A percentile compares a stretch with the other conserved stretches of the same genome.
phyloP scores from a whole-genome alignment of 2,329 filamentous ascomycete genomes.

The Arthrobotrys megalospora region DNA sequence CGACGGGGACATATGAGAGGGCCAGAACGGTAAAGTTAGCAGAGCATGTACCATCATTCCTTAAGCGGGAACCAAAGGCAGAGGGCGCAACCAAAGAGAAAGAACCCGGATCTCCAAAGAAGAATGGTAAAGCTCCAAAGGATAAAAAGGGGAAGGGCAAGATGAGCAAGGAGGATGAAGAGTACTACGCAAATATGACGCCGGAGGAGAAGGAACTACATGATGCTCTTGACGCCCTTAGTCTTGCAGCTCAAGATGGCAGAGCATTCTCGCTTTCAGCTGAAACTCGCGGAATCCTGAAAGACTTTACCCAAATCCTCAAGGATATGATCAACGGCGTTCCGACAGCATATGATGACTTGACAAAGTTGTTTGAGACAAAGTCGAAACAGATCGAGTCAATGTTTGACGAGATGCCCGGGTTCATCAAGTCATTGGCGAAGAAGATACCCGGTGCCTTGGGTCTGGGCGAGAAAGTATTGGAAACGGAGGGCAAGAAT shows the following conservation, averaged over 20 bases:
- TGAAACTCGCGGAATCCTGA: slow-evolving; percentile 85
- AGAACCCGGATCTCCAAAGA: slow-evolving; percentile 65
- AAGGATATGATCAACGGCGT: slow-evolving; percentile 93
- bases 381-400: slow-evolving; percentile 71
- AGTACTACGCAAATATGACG: slow-evolving; percentile 51
- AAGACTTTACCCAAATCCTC: slow-evolving; percentile 88
- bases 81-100: slow-evolving; percentile 62
- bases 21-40: slow-evolving; percentile 56
- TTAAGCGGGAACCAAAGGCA: slow-evolving; percentile 64
- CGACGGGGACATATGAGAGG: slow-evolving; percentile 45
- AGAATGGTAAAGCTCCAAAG: slow-evolving; percentile 65
- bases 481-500: slow-evolving; percentile 68
- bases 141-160: slow-evolving; percentile 65
- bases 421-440: slow-evolving; percentile 63
- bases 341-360: slow-evolving; percentile 91
- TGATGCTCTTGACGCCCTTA: slow-evolving; percentile 84
- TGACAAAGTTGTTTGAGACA: slow-evolving; percentile 77
- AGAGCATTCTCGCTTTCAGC: slow-evolving; percentile 86
- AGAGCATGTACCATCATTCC: slow-evolving; percentile 59
- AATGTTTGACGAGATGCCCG: slow-evolving; percentile 63
- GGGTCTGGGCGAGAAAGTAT: slow-evolving; percentile 59
- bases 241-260: slow-evolving; percentile 84
- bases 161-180: slow-evolving; percentile 37
- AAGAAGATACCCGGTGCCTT: slow-evolving; percentile 63
- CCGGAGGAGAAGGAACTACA: slow-evolving; percentile 80